Conservation (phyloP, 2,329 filamentous ascomycete genomes). For the Triangularia verruculosa region DNA sequence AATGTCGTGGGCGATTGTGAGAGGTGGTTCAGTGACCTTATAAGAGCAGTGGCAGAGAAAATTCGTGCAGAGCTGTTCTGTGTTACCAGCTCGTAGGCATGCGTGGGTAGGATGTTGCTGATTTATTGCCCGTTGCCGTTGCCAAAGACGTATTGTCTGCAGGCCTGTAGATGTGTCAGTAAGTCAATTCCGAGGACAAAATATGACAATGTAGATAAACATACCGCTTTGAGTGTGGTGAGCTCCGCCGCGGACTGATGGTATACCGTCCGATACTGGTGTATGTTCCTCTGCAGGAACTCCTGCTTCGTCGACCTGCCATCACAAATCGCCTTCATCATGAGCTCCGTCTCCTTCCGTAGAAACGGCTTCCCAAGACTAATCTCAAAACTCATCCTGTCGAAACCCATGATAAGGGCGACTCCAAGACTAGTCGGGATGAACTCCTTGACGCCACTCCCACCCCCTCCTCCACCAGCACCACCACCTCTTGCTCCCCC, state of each 20-base stretch:
- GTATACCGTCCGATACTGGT: slow-evolving; percentile 85
- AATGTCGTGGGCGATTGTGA: background rate
- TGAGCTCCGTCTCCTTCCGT: slow-evolving; percentile 94
- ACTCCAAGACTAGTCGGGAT: slow-evolving; percentile 90
- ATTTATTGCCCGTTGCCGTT: slow-evolving; percentile 20
- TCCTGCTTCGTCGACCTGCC: slow-evolving; percentile 70
- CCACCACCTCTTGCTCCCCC: slow-evolving; percentile 32
- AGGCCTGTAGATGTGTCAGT: slow-evolving; percentile 38
- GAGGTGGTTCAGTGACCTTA: background rate
- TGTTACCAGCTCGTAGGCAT: background rate
- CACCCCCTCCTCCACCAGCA: slow-evolving; percentile 42
- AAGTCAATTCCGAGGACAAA: slow-evolving; percentile 1
- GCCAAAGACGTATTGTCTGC: slow-evolving; percentile 53
- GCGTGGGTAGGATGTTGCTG: background rate
- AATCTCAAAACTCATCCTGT: slow-evolving; percentile 87
- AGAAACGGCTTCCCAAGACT: slow-evolving; percentile 94
- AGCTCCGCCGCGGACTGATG: slow-evolving; percentile 76
- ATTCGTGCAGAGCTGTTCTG: background rate
- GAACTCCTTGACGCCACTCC: slow-evolving; percentile 71
- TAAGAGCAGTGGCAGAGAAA: background rate
- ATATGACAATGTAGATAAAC: slow-evolving; percentile 33
- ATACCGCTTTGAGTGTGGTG: slow-evolving; percentile 60
- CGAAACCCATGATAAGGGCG: slow-evolving; percentile 89
- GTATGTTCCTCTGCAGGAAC: slow-evolving; percentile 78
- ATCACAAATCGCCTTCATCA: slow-evolving; percentile 96